A percentile compares a stretch with the other conserved stretches of the same genome.
phyloP scores from a whole-genome alignment of 345 rosid genomes.

The Lepidium didymum region DNA sequence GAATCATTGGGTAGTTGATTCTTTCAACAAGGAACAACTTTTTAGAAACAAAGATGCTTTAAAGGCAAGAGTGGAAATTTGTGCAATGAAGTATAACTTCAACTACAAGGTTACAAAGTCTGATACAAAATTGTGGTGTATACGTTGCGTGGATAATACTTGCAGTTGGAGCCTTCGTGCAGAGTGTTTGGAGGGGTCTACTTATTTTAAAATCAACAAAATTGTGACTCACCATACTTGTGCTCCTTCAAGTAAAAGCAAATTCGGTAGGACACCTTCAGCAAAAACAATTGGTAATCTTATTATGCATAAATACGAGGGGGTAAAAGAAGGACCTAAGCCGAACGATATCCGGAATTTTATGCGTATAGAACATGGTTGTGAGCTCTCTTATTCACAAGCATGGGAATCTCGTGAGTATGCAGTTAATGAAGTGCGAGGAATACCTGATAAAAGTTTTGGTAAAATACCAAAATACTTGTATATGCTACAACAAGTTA shows the following conservation, averaged over 20 bases:
- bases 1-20: too few relatives aligned
- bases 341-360: background rate
- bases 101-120: background rate
- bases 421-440: background rate
- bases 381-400: background rate
- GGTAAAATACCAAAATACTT: background rate
- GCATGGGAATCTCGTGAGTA: background rate
- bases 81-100: background rate
- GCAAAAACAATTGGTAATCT: background rate
- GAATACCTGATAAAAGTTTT: background rate
- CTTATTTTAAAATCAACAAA: background rate
- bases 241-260: background rate
- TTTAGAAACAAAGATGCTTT: too few relatives aligned
- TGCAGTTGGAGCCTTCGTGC: background rate
- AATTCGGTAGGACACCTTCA: background rate
- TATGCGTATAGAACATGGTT: background rate
- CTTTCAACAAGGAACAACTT: too few relatives aligned
- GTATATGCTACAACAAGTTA: background rate
- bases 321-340: background rate
- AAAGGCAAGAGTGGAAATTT: background rate
- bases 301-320: background rate
- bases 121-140: background rate
- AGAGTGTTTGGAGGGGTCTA: background rate
- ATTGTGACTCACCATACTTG: background rate
- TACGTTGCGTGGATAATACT: background rate